phyloP scores from a whole-genome alignment of 1,139 yeast genomes.

The Saccharomyces hybrid region DNA sequence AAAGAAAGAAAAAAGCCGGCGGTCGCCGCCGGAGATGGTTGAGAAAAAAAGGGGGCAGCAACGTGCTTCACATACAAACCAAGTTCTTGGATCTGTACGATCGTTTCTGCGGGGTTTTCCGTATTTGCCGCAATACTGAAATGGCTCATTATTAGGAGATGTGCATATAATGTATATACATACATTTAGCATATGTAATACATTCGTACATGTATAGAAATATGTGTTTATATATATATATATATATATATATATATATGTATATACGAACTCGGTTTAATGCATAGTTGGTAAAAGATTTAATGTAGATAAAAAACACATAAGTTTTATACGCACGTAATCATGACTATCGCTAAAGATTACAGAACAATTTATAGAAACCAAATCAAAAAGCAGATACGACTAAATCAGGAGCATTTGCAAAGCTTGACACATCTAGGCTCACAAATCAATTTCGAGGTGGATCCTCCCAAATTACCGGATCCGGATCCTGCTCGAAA shows the following conservation, averaged over 20 bases:
- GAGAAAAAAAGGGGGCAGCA: neutral
- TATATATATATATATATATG: neutral
- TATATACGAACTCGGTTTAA: neutral
- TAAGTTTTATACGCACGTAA: neutral
- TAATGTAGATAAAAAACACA: neutral
- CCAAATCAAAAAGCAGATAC: slow-evolving; percentile 23
- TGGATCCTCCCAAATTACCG: slow-evolving; percentile 18
- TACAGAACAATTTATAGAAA: slow-evolving; percentile 13
- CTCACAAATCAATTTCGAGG: slow-evolving; percentile 21
- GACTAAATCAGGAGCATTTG: slow-evolving; percentile 26
- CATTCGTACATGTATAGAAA: neutral
- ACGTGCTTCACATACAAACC: neutral
- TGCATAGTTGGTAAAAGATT: neutral
- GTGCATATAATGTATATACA: neutral
- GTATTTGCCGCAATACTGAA: neutral
- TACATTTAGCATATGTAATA: neutral
- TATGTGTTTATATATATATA: neutral
- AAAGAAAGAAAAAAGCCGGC: neutral
- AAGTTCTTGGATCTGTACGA: neutral
- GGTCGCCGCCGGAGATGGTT: neutral
- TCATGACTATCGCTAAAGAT: slow-evolving; percentile 4
- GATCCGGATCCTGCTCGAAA: slow-evolving; percentile 19
- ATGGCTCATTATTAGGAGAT: neutral
- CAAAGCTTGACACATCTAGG: slow-evolving; percentile 31
- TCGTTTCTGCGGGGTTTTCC: neutral